Evolutionary conservation across 2,329 filamentous ascomycete genomes (phyloP).

Genomic region (Fusarium nodosum): DNA sequence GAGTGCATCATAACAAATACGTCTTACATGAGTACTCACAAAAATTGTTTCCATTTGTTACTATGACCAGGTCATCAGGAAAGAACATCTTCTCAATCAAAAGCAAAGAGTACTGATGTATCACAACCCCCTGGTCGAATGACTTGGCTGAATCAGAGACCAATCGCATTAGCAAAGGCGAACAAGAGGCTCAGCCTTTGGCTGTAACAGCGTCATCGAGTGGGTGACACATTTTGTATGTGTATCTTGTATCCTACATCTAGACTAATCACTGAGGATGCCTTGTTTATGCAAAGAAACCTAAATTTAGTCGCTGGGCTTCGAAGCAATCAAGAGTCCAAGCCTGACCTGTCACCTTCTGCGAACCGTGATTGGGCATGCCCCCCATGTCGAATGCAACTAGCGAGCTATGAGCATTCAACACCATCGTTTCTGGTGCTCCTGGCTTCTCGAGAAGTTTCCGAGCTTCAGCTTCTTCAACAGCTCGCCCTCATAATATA

Average conservation of each 20-base stretch:
- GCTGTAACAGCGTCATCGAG: slow-evolving; percentile 6
- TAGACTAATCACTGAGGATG: background rate
- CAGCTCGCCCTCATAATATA: background rate
- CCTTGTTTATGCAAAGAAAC: slow-evolving; percentile 6
- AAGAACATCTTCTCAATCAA: background rate
- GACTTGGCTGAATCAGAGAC: slow-evolving; percentile 9
- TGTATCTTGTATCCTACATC: background rate
- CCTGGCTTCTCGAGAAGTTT: background rate
- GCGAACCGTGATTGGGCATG: slow-evolving; percentile 17
- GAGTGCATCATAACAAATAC: background rate
- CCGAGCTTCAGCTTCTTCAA: background rate
- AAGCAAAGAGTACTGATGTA: slow-evolving; percentile 1
- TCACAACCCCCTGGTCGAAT: slow-evolving; percentile 18
- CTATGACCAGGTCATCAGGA: background rate
- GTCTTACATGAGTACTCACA: background rate
- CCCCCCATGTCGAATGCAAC: background rate
- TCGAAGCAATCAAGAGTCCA: slow-evolving; percentile 9
- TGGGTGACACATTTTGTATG: slow-evolving; percentile 3
- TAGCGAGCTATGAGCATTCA: slow-evolving; percentile 3
- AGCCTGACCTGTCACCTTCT: background rate
- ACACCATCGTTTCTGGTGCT: slow-evolving; percentile 14
- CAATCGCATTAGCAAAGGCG: slow-evolving; percentile 13
- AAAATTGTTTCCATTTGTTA: background rate
- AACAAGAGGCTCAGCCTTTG: slow-evolving; percentile 7
- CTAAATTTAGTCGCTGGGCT: slow-evolving; percentile 14